A percentile compares a stretch with the other conserved stretches of the same genome.
Conservation (phyloP, 1,139 yeast genomes). For the Debaryomycetaceae sp. region DNA sequence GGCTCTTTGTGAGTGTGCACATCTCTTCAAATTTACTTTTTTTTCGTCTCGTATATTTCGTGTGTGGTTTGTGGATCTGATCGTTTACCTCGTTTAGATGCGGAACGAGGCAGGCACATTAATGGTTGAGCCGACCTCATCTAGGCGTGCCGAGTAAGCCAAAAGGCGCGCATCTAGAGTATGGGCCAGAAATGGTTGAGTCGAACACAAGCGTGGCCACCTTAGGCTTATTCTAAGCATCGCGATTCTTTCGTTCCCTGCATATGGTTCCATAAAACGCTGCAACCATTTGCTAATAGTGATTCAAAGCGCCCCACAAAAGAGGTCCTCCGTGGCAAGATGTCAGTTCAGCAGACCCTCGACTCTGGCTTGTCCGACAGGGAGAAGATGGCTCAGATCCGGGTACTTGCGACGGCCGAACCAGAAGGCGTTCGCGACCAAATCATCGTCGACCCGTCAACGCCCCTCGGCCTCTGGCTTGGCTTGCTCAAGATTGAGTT, state of each 20-base stretch:
- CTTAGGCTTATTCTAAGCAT: no score
- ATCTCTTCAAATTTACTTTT: neutral
- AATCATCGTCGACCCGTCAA: neutral
- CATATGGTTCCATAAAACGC: no score
- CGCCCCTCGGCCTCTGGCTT: neutral
- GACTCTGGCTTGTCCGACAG: neutral
- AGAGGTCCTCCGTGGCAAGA: neutral
- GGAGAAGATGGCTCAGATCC: neutral
- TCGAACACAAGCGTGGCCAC: no score
- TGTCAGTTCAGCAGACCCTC: neutral
- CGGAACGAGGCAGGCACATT: no score
- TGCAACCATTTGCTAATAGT: no score
- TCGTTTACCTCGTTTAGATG: no score
- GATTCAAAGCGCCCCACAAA: neutral
- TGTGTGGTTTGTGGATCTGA: no score
- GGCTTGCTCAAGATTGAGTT: constrained; percentile 6
- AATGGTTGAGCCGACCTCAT: no score
- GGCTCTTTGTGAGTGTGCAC: neutral
- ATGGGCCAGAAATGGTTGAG: no score
- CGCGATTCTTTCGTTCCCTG: no score
- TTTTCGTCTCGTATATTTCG: constrained; percentile 3
- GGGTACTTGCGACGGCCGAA: neutral
- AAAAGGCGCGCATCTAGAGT: no score
- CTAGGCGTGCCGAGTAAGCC: no score
- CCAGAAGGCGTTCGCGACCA: constrained; percentile 1